Evolutionary conservation across 306 rosid genomes (phyloP), one percentile per base, ranked within the genome.

Genomic region (Vicia sativa): DNA sequence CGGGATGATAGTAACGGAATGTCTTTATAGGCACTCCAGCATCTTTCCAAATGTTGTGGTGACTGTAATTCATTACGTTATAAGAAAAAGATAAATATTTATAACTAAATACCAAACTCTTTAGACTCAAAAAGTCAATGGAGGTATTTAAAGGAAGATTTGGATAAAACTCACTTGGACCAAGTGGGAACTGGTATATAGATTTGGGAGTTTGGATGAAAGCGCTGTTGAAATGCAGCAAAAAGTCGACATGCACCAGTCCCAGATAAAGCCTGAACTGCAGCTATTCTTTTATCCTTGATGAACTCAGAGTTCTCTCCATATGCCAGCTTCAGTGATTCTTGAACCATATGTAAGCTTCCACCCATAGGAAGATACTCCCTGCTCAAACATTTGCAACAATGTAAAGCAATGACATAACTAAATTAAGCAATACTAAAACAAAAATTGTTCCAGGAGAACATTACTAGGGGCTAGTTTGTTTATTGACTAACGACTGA

Each of bases 341-440:
- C 95, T 83, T 90, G 90, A 39, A 93, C 83, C 98, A 86, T 81
- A 62, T 86, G 79, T 65, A 82, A 52, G 75, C 97, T 88, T 58
- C 98, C 97, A 26, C 96, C 98, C 70, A 93, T 90, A 19, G 98
- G 96, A 72, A 93, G 98, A 82, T 93, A 93, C 73, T 93, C 98
- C 98, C 98, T 88, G 78, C 37, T 13, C 15, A 44, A 42, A 71
- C 60, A 78, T n/a, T 66, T 48, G 55, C 11, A 62, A 56, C 23
- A 14, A 59, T 7, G 42, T 25, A 53, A 63, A 39, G 68, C 18
- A 59, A 52, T 52, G 29, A 28, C 69, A 66, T 15, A 37, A 57
- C 49, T 18, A 21, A 28, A 37, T 41, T 6, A 35, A 41, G 49
- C 53, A 56, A 26, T 43, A 50, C 4, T n/a, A 11, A 25, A 45